These are phyloP conservation scores for Nidularia pulvinata DNA, from an alignment of 768 basidiomycete species.

Conservation along the genomic window DNA sequence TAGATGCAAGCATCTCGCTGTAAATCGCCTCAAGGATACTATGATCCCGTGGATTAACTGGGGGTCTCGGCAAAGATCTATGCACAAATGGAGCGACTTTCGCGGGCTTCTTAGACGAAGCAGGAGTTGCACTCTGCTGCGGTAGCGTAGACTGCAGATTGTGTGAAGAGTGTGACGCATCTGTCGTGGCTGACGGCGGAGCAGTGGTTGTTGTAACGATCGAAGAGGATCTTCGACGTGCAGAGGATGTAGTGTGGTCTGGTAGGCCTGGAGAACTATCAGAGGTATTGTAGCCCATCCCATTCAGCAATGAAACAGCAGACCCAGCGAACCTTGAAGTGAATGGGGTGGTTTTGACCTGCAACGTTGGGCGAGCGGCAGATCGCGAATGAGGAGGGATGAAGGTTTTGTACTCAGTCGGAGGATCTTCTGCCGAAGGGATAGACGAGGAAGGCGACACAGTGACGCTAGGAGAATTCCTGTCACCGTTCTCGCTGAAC, in stretches of 20 bases:
- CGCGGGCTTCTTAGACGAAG: no score
- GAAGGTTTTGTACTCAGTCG: neutral
- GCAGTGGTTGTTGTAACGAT: neutral
- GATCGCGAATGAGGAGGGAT: slow-evolving; percentile 15
- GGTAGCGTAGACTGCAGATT: neutral
- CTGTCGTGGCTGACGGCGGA: neutral
- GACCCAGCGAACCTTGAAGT: slow-evolving; percentile 14
- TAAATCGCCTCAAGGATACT: slow-evolving; percentile 64
- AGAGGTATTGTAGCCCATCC: slow-evolving; percentile 9
- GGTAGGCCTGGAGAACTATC: neutral
- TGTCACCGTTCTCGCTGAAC: neutral
- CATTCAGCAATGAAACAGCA: slow-evolving; percentile 20
- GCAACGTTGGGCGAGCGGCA: slow-evolving; percentile 11
- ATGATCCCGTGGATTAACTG: slow-evolving; percentile 67
- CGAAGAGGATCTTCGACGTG: slow-evolving; percentile 4
- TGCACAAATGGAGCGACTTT: no score
- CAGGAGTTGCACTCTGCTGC: no score
- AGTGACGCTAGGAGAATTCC: neutral
- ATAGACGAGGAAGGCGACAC: neutral
- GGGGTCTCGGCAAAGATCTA: slow-evolving; percentile 19
- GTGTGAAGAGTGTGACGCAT: neutral
- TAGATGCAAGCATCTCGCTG: slow-evolving; percentile 62
- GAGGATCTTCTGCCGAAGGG: neutral
- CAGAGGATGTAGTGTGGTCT: neutral
- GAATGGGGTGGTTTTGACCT: slow-evolving; percentile 12